phyloP scores from a whole-genome alignment of 2,329 filamentous ascomycete species.

The Lecanicillium sp. region DNA sequence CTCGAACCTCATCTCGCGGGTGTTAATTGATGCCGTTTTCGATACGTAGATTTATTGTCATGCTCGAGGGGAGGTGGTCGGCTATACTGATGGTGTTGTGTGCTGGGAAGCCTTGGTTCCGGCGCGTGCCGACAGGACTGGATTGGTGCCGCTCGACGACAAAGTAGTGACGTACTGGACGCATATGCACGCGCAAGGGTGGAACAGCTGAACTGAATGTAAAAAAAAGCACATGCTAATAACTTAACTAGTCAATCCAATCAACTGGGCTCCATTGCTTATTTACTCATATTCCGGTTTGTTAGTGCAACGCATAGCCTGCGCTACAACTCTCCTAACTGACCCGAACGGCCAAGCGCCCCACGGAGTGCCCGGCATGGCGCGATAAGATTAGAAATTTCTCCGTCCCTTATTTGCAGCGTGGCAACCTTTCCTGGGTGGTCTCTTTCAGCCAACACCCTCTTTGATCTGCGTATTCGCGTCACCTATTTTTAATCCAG shows the following conservation, averaged over 20 bases:
- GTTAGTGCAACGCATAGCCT: background rate
- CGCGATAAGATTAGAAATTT: constrained; percentile 18
- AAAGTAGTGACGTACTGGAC: too few species aligned
- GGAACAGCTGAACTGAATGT: too few species aligned
- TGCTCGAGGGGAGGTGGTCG: background rate
- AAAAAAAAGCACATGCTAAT: too few species aligned
- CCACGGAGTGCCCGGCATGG: constrained; percentile 10
- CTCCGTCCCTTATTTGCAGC: background rate
- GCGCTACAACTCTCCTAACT: background rate
- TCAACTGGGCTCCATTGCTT: too few species aligned
- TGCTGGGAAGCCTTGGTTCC: constrained; percentile 1
- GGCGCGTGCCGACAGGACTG: constrained; percentile 6
- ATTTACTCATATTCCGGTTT: background rate
- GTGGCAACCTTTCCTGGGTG: background rate
- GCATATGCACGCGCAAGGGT: too few species aligned
- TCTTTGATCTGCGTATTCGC: constrained; percentile 10
- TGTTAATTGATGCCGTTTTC: constrained; percentile 12
- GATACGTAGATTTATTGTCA: constrained; percentile 1
- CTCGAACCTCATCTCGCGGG: constrained; percentile 40
- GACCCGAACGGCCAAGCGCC: background rate
- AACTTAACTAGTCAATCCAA: too few species aligned
- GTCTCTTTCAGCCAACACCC: constrained; percentile 7
- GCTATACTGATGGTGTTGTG: background rate
- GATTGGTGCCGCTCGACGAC: too few species aligned
- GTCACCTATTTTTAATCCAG: background rate